Evolutionary conservation across 805 yeast species (phyloP), one percentile per base, ranked within the genome.

Genomic region (Candida khao-thaluensis): DNA sequence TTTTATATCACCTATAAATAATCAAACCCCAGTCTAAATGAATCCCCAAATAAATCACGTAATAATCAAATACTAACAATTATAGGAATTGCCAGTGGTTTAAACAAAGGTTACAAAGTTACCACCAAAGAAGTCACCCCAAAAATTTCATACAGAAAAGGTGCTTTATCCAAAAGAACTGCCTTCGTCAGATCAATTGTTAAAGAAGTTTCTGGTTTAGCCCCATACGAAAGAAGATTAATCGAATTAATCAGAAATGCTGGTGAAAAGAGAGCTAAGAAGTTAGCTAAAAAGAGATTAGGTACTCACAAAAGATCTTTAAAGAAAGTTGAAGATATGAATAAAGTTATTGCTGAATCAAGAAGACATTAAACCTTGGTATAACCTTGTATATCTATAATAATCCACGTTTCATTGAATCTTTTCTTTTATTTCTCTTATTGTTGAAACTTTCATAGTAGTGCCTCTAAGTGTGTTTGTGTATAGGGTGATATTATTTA

Each of bases 261-360:
- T 72, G 96, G 96, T 83, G 99, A 93, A 80, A 93, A 93, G 95
- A 93, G 98, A 82, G 99, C 99, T 60, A 87, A 93, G 88, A 93
- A 93, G 89, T 89, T 93, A 70, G 97, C 98, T 59, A 93, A 93
- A 93, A 93, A 87, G 95, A 91, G 93, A 87, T 87, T 93, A 70
- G 99, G 99, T 79, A 88, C 99, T 64, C 95, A 91, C 85, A 83
- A 82, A 81, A 95, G 99, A 82, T 97, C 98, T 66, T 87, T 88
- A 86, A 93, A 88, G 73, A 93, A 93, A 90, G 95, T 93, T 71
- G 99, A 93, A 79, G 96, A 90, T 77, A 85, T 95, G 90, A 87
- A 79, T 84, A 74, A 77, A 71, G 80, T 91, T 81, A 91, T 91
- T 74, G 85, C 95, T 71, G 95, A 90, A 76, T 80, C 96, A 62